These are phyloP conservation scores for Draba incana DNA, from an alignment of 345 rosid genomes.

Conservation along the genomic window DNA sequence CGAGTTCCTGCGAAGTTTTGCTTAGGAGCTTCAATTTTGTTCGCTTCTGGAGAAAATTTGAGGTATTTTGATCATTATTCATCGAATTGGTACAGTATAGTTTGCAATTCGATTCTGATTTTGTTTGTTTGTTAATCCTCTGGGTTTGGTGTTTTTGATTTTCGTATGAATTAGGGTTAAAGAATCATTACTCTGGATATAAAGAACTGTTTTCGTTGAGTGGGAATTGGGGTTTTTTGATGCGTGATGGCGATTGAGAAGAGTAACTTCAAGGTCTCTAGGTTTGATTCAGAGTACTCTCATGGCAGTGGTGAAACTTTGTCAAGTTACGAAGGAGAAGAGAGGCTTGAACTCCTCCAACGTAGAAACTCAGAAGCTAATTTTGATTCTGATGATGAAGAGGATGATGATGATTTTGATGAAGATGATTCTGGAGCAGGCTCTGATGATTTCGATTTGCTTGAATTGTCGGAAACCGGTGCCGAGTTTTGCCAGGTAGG, in stretches of 20 bases:
- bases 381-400: slow-evolving; percentile 59
- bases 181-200: slow-evolving; percentile 24
- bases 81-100: slow-evolving; percentile 17
- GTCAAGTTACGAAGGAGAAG: slow-evolving; percentile 78
- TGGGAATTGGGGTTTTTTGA: slow-evolving; percentile 20
- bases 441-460: slow-evolving; percentile 93
- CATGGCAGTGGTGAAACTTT: slow-evolving; percentile 71
- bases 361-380: slow-evolving; percentile 55
- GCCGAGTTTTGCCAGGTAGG: slow-evolving; percentile 92
- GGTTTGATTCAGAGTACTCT: slow-evolving; percentile 83
- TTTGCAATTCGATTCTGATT: slow-evolving; percentile 18
- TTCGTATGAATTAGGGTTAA: slow-evolving; percentile 49
- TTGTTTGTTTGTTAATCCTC: neutral
- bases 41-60: slow-evolving; percentile 28
- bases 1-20: neutral
- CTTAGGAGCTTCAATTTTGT: slow-evolving; percentile 29
- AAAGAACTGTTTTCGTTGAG: neutral
- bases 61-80: slow-evolving; percentile 44
- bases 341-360: slow-evolving; percentile 42
- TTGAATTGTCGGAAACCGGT: slow-evolving; percentile 87
- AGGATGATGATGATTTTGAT: slow-evolving; percentile 78
- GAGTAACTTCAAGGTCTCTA: slow-evolving; percentile 73
- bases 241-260: slow-evolving; percentile 93
- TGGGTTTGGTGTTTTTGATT: slow-evolving; percentile 11
- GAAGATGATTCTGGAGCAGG: slow-evolving; percentile 98